A percentile compares a stretch with the other conserved stretches of the same genome.
These are phyloP conservation scores for Bipolaris cookei DNA, from an alignment of 2,329 filamentous ascomycete species.

Conservation along the genomic window DNA sequence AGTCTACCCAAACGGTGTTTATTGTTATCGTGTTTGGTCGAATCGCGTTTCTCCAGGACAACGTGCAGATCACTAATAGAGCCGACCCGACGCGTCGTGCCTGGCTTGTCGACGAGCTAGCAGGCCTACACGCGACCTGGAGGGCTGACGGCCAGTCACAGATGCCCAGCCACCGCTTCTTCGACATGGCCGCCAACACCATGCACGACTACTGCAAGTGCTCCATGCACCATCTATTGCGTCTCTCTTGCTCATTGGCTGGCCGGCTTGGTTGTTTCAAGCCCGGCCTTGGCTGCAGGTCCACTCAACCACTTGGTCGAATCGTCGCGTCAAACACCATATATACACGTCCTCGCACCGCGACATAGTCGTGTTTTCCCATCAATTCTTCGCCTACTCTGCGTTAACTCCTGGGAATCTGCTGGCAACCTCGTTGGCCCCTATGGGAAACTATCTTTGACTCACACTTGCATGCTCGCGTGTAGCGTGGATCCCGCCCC, in stretches of 20 bases:
- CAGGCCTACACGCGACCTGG: constrained; percentile 23
- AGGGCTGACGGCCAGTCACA: constrained; percentile 37
- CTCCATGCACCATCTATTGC: constrained; percentile 26
- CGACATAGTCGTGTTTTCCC: constrained; percentile 51
- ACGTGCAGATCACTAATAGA: constrained; percentile 6
- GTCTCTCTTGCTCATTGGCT: constrained; percentile 31
- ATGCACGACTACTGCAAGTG: constrained; percentile 40
- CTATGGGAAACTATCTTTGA: constrained; percentile 38
- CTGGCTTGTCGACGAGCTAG: constrained; percentile 15
- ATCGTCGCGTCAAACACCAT: constrained; percentile 50
- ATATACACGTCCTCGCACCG: constrained; percentile 48
- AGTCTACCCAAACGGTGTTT: constrained; percentile 25
- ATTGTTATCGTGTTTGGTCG: constrained; percentile 35
- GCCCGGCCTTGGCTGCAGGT: constrained; percentile 35
- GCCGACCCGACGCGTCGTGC: constrained; percentile 17
- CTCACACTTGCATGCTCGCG: constrained; percentile 52
- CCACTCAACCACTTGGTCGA: constrained; percentile 37
- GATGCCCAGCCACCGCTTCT: constrained; percentile 37
- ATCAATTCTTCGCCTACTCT: constrained; percentile 42
- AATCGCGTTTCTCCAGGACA: constrained; percentile 38
- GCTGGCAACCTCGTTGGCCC: constrained; percentile 21
- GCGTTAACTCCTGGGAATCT: constrained; percentile 29
- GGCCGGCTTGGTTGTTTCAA: constrained; percentile 41
- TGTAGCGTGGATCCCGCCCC: constrained; percentile 24
- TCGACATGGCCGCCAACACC: constrained; percentile 24